A percentile compares a stretch with the other conserved stretches of the same genome.
Conservation (phyloP, 208 protist species). For the Wallacemonas collosoma region DNA sequence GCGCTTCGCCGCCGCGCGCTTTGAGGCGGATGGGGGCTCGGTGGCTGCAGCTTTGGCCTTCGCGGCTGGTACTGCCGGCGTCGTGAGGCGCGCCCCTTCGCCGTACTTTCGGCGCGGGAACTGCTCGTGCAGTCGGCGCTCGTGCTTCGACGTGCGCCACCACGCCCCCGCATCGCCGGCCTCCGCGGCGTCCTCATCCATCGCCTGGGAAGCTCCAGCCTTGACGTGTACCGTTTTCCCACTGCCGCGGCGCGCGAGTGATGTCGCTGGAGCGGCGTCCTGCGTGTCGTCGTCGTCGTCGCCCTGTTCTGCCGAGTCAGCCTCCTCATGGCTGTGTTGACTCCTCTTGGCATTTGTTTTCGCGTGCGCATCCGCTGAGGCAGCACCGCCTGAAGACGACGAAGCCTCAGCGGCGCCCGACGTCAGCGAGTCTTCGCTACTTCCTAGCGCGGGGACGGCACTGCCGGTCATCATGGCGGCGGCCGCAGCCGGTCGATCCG, state of each 20-base stretch:
- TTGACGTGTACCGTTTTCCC: no score
- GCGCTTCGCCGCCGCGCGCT: slow-evolving; percentile 10
- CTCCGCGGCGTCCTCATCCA: neutral
- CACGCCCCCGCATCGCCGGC: slow-evolving; percentile 56
- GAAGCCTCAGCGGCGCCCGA: no score
- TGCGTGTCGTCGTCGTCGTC: no score
- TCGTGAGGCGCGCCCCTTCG: slow-evolving; percentile 39
- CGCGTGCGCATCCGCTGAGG: no score
- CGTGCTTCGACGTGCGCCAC: slow-evolving; percentile 69
- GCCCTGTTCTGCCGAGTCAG: no score
- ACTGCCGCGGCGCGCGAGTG: no score
- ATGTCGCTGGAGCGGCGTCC: no score
- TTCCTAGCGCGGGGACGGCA: no score
- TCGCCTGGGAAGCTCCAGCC: neutral
- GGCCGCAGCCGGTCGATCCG: slow-evolving; percentile 35
- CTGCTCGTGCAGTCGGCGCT: slow-evolving; percentile 63
- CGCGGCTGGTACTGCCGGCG: neutral
- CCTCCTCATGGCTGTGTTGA: no score
- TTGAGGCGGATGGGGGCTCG: neutral
- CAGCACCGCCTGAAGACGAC: no score
- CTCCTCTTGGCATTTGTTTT: no score
- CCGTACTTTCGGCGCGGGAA: slow-evolving; percentile 69
- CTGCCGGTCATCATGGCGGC: slow-evolving; percentile 8
- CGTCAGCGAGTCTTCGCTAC: no score
- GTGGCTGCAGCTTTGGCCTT: slow-evolving; percentile 14